Evolutionary conservation across 768 basidiomycete species (phyloP), one percentile per base, ranked within the genome.

Genomic region (Lyophyllum shimeji): DNA sequence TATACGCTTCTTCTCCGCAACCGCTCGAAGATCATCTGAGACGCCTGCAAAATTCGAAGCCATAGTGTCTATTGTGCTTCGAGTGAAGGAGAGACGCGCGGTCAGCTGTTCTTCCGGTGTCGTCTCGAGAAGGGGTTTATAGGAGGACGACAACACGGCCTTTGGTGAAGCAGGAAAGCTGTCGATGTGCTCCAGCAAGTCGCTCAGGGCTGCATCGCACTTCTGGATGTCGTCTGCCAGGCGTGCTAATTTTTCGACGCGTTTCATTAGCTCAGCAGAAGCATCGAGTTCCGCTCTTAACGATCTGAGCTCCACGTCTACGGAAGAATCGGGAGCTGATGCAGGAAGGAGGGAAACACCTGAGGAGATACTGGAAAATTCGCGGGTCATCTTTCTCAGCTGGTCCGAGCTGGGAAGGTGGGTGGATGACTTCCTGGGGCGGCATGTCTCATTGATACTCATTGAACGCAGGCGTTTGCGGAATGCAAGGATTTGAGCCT

Each of bases 121-220:
- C 3, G 78, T 60, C 21, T 71, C 67, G 7, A 67, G 58, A 12
- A 74, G 68, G 31, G 76, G 74, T 55, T 71, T 57, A 59, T 83
- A 83, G 15, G 75, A 70, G 21, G 84, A 84, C 3, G 82, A 76
- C 29, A 86, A 66, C 2, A 79, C 69, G 4, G 79, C 76, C 24
- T 74, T 66, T 4, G 86, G 86, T 29, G 75, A 67, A 2, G 82
- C 78, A 8, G 93, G 92, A 65, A 85, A 93, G 63, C 88, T 91
- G 67, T 95, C 93, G 52, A 93, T 78, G 63, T 93, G 90, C 63
- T 93, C 90, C 45, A 95, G 74, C 4, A 95, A 76, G 67, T 94
- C 90, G 62, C 93, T 95, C 43, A 94, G 75, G 20, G 85, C 82
- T n/a, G 76, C 73, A 66, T 95, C 93, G 61, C 90, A 92, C 18